phyloP scores from a whole-genome alignment of 768 basidiomycete species.

The Phanerochaete carnosa region DNA sequence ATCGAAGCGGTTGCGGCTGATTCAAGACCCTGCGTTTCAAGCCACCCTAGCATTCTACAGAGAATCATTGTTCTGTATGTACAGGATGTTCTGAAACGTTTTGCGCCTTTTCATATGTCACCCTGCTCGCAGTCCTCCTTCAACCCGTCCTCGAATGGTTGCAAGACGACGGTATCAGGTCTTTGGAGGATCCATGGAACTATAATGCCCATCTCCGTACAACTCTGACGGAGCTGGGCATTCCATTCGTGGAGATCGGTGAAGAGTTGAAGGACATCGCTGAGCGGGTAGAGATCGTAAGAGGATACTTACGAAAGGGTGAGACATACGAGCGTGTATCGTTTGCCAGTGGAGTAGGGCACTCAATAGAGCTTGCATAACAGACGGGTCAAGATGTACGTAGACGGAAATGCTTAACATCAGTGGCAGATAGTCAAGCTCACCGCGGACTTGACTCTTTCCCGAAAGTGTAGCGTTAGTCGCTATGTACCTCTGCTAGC shows the following conservation, averaged over 20 bases:
- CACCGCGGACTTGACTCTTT: no score
- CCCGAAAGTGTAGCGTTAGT: no score
- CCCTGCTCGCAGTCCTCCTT: constrained; percentile 38
- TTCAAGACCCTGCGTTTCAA: constrained; percentile 38
- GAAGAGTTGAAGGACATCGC: constrained; percentile 36
- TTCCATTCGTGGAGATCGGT: constrained; percentile 45
- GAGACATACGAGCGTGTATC: no score
- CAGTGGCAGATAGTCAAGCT: no score
- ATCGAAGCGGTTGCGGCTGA: constrained; percentile 33
- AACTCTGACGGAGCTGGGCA: constrained; percentile 38
- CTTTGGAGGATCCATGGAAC: constrained; percentile 42
- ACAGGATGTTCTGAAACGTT: not conserved
- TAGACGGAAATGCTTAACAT: no score
- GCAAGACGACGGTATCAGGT: constrained; percentile 61
- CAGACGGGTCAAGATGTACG: no score
- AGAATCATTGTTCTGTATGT: constrained; percentile 36
- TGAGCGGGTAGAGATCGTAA: constrained; percentile 18
- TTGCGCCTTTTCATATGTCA: not conserved
- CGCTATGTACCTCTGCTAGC: no score
- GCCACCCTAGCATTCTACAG: constrained; percentile 40
- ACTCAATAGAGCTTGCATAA: no score
- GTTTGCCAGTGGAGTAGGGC: no score
- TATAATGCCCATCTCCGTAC: constrained; percentile 28
- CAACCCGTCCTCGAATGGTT: constrained; percentile 57
- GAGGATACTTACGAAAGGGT: not conserved